A percentile compares a stretch with the other conserved stretches of the same genome.
These are phyloP conservation scores for Funneliformis mosseae DNA, from an alignment of 192 early-diverging fungal genomes.

Conservation along the genomic window DNA sequence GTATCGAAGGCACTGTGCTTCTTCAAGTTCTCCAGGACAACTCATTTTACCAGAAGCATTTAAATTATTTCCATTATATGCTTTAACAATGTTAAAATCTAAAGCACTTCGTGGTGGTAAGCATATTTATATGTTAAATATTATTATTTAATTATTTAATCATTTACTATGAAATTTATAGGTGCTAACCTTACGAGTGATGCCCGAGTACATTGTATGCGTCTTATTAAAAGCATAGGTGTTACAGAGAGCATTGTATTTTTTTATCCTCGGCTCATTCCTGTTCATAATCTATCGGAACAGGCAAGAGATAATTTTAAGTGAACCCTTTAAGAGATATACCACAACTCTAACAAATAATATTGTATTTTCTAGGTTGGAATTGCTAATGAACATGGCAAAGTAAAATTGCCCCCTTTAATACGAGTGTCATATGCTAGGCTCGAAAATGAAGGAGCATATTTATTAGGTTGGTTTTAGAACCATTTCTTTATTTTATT, in stretches of 20 bases:
- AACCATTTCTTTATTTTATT: not conserved
- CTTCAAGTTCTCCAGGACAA: conserved; percentile 85
- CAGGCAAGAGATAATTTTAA: conserved; percentile 42
- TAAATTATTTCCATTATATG: conserved; percentile 91
- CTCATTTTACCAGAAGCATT: conserved; percentile 95
- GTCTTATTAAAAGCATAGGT: conserved; percentile 73
- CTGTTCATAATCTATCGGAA: conserved; percentile 63
- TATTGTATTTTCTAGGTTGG: conserved; percentile 36
- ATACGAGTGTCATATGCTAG: conserved; percentile 78
- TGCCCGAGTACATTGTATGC: conserved; percentile 78
- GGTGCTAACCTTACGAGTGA: conserved; percentile 71
- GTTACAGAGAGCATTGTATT: conserved; percentile 75
- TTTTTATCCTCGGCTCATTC: conserved; percentile 83
- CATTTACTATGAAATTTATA: not conserved
- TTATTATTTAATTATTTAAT: not conserved
- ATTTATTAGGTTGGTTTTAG: conserved; percentile 66
- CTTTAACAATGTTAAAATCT: conserved; percentile 81
- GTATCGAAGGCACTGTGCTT: conserved; percentile 91
- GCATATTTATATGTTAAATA: not conserved
- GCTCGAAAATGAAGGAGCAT: conserved; percentile 76
- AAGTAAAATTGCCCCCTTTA: conserved; percentile 65
- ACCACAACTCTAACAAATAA: not conserved
- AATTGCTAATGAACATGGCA: conserved; percentile 43
- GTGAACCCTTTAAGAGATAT: not conserved
- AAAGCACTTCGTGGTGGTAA: conserved; percentile 76